Conservation (phyloP, 2,329 filamentous ascomycete genomes). For the Nannizzia gypsea region DNA sequence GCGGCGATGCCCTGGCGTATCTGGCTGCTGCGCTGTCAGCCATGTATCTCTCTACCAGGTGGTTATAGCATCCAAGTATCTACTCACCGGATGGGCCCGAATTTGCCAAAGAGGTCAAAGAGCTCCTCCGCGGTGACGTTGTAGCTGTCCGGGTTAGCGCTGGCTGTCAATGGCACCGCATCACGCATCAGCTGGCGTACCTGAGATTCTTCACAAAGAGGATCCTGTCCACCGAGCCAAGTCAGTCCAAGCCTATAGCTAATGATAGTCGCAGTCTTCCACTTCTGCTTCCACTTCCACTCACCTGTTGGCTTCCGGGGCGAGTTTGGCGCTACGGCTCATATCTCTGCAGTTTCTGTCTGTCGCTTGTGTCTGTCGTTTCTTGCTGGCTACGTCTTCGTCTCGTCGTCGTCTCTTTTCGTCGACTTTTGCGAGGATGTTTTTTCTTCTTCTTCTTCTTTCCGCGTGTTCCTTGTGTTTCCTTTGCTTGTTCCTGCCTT, state of each 20-base stretch:
- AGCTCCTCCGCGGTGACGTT: constrained; percentile 97
- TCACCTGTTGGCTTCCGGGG: constrained; percentile 97
- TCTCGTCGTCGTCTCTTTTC: no score
- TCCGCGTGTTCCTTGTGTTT: not conserved
- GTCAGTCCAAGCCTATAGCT: not conserved
- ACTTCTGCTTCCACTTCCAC: constrained; percentile 21
- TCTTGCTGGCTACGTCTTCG: no score
- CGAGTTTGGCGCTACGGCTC: constrained; percentile 94
- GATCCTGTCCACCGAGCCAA: constrained; percentile 51
- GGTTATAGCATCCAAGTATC: not conserved
- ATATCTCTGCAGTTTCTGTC: constrained; percentile 50
- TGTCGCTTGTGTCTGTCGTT: not conserved
- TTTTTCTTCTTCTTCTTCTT: not conserved
- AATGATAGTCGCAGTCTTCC: no score
- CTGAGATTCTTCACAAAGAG: constrained; percentile 99
- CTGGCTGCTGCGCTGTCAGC: constrained; percentile 51
- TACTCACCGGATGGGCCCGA: constrained; percentile 79
- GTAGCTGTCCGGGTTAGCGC: constrained; percentile 55
- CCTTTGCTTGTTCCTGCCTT: not conserved
- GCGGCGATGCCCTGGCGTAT: constrained; percentile 95
- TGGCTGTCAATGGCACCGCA: not conserved
- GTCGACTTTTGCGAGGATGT: not conserved
- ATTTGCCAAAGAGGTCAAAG: constrained; percentile 97
- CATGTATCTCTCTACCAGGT: no score
- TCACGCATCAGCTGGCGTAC: constrained; percentile 33